Conservation (phyloP, 805 yeast species). For the Barnettozyma vustinii region DNA sequence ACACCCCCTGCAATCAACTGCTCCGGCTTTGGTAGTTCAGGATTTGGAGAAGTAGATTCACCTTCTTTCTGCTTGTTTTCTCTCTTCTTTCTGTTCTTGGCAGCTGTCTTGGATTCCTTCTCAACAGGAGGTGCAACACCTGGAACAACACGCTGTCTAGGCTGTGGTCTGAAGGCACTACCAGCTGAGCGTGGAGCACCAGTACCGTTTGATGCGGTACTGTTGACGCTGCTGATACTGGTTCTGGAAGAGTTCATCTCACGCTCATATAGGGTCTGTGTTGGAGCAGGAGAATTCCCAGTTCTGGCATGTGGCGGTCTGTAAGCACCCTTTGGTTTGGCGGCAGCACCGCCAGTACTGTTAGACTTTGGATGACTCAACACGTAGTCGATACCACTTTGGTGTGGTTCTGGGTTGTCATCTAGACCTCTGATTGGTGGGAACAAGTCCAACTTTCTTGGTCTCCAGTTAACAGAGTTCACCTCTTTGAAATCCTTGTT, state of each 20-base stretch:
- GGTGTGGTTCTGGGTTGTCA: slow-evolving; percentile 63
- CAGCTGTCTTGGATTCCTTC: slow-evolving; percentile 57
- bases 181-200: slow-evolving; percentile 6
- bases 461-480: slow-evolving; percentile 80
- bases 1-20: slow-evolving; percentile 56
- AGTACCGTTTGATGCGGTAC: slow-evolving; percentile 7
- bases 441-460: slow-evolving; percentile 32
- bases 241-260: slow-evolving; percentile 34
- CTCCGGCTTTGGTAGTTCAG: slow-evolving; percentile 12
- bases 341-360: slow-evolving; percentile 27
- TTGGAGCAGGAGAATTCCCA: slow-evolving; percentile 26
- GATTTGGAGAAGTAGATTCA: slow-evolving; percentile 12
- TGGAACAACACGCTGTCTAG: slow-evolving; percentile 45
- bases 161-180: slow-evolving; percentile 24
- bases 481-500: slow-evolving; percentile 79
- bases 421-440: slow-evolving; percentile 34
- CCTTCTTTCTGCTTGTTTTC: slow-evolving; percentile 44
- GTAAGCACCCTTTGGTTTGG: slow-evolving; percentile 82
- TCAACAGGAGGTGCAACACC: slow-evolving; percentile 46
- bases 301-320: slow-evolving; percentile 93
- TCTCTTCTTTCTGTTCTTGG: slow-evolving; percentile 73
- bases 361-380: slow-evolving; percentile 32
- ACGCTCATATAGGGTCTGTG: slow-evolving; percentile 52
- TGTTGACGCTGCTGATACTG: slow-evolving; percentile 12
- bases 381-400: slow-evolving; percentile 56